A percentile compares a stretch with the other conserved stretches of the same genome.
These are phyloP conservation scores for Coffea humblotiana DNA, from an alignment of 305 asterid species.

Conservation along the genomic window DNA sequence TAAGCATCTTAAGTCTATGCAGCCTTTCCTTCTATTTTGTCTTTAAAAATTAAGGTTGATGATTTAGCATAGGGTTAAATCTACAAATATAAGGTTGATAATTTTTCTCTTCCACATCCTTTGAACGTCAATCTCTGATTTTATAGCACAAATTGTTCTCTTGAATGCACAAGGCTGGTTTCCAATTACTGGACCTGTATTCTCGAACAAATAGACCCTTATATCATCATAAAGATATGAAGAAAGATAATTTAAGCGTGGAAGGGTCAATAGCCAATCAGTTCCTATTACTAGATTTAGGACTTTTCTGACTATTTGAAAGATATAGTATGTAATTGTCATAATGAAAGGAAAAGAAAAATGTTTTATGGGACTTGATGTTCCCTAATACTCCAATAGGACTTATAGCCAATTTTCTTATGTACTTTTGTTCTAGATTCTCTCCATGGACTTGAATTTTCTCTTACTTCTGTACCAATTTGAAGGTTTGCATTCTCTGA, in stretches of 20 bases:
- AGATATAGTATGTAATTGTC: neutral
- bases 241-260: neutral
- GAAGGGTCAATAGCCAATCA: neutral
- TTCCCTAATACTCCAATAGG: neutral
- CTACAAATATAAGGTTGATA: no score
- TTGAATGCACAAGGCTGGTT: neutral
- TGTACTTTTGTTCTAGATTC: neutral
- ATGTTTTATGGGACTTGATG: neutral
- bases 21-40: neutral
- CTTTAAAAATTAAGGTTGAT: neutral
- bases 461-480: slow-evolving; percentile 19
- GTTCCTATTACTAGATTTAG: neutral
- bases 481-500: slow-evolving; percentile 70
- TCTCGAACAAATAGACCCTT: neutral
- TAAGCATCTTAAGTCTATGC: neutral
- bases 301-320: neutral
- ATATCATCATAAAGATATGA: neutral
- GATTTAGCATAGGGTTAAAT: neutral
- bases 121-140: neutral
- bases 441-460: slow-evolving; percentile 6
- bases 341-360: neutral
- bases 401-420: neutral
- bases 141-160: neutral
- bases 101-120: neutral
- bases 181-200: neutral